These are phyloP conservation scores for Obelidium mucronatum DNA, from an alignment of 192 early-diverging fungal species.

Conservation along the genomic window DNA sequence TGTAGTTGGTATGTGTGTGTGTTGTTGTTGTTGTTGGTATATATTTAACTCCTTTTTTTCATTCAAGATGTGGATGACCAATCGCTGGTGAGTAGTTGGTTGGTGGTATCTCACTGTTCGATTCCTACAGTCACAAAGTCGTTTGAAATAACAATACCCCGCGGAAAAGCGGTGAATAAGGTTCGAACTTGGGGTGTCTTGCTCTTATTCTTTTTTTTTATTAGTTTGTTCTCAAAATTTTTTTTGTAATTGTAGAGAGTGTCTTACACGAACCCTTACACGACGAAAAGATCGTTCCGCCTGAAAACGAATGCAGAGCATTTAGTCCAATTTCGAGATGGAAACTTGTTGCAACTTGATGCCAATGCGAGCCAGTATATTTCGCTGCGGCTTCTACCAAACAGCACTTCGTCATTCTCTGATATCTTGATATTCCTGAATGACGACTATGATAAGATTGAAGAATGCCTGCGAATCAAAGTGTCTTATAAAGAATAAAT, in stretches of 20 bases:
- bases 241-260: conserved; percentile 43
- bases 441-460: conserved; percentile 56
- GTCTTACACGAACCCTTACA: conserved; percentile 64
- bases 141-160: conserved; percentile 54
- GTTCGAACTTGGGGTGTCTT: conserved; percentile 37
- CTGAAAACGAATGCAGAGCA: conserved; percentile 50
- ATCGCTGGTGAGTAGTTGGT: conserved; percentile 48
- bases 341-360: conserved; percentile 42
- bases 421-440: conserved; percentile 61
- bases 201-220: conserved; percentile 7
- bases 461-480: conserved; percentile 57
- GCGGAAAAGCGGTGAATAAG: conserved; percentile 51
- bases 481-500: conserved; percentile 36
- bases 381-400: conserved; percentile 49
- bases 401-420: not conserved
- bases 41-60: not conserved
- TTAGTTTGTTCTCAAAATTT: no score
- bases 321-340: conserved; percentile 55
- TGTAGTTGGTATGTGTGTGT: conserved; percentile 50
- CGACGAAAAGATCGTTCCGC: conserved; percentile 41
- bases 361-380: conserved; percentile 55
- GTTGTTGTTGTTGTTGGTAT: not conserved
- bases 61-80: conserved; percentile 45
- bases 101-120: conserved; percentile 48
- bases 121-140: conserved; percentile 54